Base-by-base conservation (phyloP, 2,329 filamentous ascomycete species). In the Aspergillus eucalypticola region DNA sequence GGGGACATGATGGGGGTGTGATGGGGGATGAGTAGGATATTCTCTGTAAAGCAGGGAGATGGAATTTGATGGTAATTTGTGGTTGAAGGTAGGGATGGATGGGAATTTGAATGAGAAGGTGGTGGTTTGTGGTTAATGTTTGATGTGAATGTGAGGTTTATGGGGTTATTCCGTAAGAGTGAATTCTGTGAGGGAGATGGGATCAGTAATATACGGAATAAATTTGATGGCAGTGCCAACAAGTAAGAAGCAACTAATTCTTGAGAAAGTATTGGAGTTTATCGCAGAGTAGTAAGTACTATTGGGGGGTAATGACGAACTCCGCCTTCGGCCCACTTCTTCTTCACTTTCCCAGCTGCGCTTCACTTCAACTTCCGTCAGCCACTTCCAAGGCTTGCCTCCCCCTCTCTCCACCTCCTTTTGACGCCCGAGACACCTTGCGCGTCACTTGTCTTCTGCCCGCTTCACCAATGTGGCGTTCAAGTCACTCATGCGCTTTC, bases 391-490 rank as follows among this genome's bases (percentile, higher is more conserved):
- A 46, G 27, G n/a, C 35, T 55, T 55, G 53, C 13, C 32, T 32
- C 25, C 19, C 27, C 41, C 38, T 29, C 39, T 29, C 52, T 29
- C 52, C 41, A 35, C 32, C 32, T 35, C 32, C 50, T 32, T n/a
- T 54, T 44, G 52, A 44, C 52, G 52, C 39, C 56, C 58, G 23
- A 60, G 46, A 62, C 60, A 50, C 32, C 32, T 60, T 64, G 63
- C 59, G 63, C 63, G 44, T 61, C 56, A 55, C 49, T 56, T 39
- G 41, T 23, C 15, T 44, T 27, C 41, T 54, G 25, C 38, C 32
- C 23, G 27, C 50, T 42, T 66, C 63, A 61, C 70, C 71, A 75
- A 78, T 78, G 75, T 76, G 73, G 75, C 68, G 67, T 70, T 69
- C 67, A 72, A 69, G 67, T 75, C 71, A 70, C 70, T 64, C 65